A percentile compares a stretch with the other conserved stretches of the same genome.
These are phyloP conservation scores for Calonectria naviculata DNA, from an alignment of 2,329 filamentous ascomycete genomes.

Conservation along the genomic window DNA sequence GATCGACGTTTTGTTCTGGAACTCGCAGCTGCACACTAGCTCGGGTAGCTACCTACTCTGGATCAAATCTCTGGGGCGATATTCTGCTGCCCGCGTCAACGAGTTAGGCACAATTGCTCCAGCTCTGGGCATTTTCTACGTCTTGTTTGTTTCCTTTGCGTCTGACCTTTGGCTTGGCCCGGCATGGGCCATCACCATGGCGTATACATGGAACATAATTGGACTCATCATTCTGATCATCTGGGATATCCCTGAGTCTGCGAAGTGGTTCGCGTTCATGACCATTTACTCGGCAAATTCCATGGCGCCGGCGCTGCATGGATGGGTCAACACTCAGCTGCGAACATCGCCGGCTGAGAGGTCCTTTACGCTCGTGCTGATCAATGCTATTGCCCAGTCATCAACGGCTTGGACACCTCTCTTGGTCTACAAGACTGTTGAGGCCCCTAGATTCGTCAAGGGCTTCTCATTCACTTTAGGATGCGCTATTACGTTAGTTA, in stretches of 20 bases:
- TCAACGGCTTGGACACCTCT: slow-evolving; percentile 66
- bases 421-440: slow-evolving; percentile 58
- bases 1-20: slow-evolving; percentile 68
- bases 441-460: slow-evolving; percentile 53
- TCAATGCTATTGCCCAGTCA: slow-evolving; percentile 63
- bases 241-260: slow-evolving; percentile 64
- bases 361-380: slow-evolving; percentile 60
- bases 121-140: slow-evolving; percentile 67
- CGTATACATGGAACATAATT: slow-evolving; percentile 61
- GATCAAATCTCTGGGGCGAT: slow-evolving; percentile 66
- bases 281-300: slow-evolving; percentile 61
- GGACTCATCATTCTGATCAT: slow-evolving; percentile 64
- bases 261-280: slow-evolving; percentile 48
- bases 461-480: slow-evolving; percentile 43
- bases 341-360: slow-evolving; percentile 58
- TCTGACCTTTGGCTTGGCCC: slow-evolving; percentile 65
- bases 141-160: slow-evolving; percentile 63
- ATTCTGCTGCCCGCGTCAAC: slow-evolving; percentile 58
- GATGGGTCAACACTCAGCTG: slow-evolving; percentile 65
- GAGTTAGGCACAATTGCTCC: slow-evolving; percentile 63
- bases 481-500: background rate
- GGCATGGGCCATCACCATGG: slow-evolving; percentile 65
- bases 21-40: slow-evolving; percentile 57
- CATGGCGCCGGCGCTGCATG: slow-evolving; percentile 66
- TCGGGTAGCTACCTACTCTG: slow-evolving; percentile 66